A percentile compares a stretch with the other conserved stretches of the same genome.
Conservation (phyloP, 2,329 filamentous ascomycete genomes). For the Microthyrium microscopicum region DNA sequence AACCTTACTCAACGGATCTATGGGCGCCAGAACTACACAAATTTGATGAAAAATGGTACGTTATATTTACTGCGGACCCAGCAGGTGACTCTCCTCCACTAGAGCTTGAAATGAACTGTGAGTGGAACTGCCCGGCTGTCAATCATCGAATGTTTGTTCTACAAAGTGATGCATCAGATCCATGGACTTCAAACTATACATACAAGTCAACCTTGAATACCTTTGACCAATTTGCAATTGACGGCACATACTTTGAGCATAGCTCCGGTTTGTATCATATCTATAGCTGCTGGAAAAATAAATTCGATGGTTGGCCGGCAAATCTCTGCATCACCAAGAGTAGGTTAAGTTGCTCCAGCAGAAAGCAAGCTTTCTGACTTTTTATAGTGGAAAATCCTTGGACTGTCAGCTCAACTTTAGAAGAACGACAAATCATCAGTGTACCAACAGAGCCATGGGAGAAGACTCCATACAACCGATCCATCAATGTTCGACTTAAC, state of each 20-base stretch:
- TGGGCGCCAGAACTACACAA: constrained; percentile 35
- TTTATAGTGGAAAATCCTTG: constrained; percentile 26
- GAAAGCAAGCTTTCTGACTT: neutral
- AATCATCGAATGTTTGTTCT: constrained; percentile 36
- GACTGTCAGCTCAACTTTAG: constrained; percentile 29
- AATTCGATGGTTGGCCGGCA: constrained; percentile 32
- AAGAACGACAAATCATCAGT: constrained; percentile 30
- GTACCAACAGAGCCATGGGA: constrained; percentile 33
- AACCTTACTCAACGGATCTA: constrained; percentile 29
- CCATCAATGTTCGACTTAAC: constrained; percentile 28
- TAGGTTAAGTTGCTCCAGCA: neutral
- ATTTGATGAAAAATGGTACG: constrained; percentile 29
- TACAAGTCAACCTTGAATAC: constrained; percentile 32
- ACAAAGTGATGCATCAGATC: constrained; percentile 25
- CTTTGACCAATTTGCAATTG: constrained; percentile 36
- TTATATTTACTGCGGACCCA: constrained; percentile 36
- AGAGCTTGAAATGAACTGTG: constrained; percentile 7
- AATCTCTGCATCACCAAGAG: constrained; percentile 35
- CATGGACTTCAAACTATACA: constrained; percentile 28
- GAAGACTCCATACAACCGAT: constrained; percentile 32
- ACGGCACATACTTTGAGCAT: constrained; percentile 35
- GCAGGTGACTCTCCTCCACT: constrained; percentile 20
- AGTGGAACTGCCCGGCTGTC: constrained; percentile 31
- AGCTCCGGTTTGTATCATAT: constrained; percentile 20
- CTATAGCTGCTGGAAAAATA: constrained; percentile 24